Conservation (phyloP, 768 basidiomycete genomes). For the Pulveroboletus ravenelii region DNA sequence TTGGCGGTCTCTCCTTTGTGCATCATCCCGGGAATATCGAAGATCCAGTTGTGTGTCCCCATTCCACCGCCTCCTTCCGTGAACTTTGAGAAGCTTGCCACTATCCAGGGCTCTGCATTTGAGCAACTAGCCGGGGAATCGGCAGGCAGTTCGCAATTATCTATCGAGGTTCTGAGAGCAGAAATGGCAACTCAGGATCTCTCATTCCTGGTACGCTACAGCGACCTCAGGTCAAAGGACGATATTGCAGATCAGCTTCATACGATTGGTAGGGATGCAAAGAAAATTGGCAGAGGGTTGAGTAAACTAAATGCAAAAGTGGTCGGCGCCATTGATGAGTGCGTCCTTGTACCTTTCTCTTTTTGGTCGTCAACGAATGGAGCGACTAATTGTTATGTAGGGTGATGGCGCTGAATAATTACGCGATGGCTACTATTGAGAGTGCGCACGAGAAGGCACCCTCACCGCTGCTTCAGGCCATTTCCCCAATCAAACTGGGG, state of each 20-base stretch:
- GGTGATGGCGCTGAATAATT: constrained; percentile 70
- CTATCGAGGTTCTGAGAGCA: constrained; percentile 67
- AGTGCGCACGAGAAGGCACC: constrained; percentile 27
- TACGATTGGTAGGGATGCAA: constrained; percentile 59
- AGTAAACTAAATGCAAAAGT: constrained; percentile 62
- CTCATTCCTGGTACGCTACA: constrained; percentile 54
- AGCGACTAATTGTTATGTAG: constrained; percentile 31
- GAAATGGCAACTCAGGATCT: constrained; percentile 75
- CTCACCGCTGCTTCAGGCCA: constrained; percentile 29
- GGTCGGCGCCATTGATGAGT: constrained; percentile 74
- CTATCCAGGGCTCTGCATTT: constrained; percentile 58
- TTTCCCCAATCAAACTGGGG: constrained; percentile 38
- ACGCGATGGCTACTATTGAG: constrained; percentile 58
- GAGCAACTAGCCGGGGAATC: constrained; percentile 59
- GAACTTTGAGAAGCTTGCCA: constrained; percentile 57
- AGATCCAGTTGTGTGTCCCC: constrained; percentile 39
- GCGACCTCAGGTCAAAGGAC: constrained; percentile 60
- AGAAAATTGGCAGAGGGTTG: constrained; percentile 52
- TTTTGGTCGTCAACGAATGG: background rate
- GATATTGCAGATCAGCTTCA: constrained; percentile 45
- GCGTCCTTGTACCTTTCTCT: constrained; percentile 27
- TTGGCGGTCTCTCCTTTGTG: constrained; percentile 55
- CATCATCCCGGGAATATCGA: constrained; percentile 54
- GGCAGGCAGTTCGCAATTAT: constrained; percentile 53
- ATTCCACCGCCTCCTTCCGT: constrained; percentile 32